phyloP scores from a whole-genome alignment of 768 basidiomycete species.

The Daedaleopsis nitida region DNA sequence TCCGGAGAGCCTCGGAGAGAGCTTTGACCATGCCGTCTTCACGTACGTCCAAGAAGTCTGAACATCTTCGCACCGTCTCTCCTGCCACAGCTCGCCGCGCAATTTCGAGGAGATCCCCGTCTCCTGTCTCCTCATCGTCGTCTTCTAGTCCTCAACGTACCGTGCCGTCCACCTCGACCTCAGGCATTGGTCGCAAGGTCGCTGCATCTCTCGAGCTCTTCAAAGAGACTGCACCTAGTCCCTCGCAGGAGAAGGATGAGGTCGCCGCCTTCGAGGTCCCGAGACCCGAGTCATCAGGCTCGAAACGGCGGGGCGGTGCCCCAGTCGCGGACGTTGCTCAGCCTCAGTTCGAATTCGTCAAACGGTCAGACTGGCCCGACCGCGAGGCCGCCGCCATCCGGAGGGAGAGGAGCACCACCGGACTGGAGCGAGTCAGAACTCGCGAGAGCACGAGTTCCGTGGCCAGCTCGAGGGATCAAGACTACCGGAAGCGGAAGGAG shows the following conservation, averaged over 20 bases:
- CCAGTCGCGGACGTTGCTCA: conserved; percentile 59
- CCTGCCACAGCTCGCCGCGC: conserved; percentile 22
- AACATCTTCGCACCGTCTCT: conserved; percentile 23
- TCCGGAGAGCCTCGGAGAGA: conserved; percentile 27
- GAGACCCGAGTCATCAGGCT: conserved; percentile 27
- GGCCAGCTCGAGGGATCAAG: conserved; percentile 26
- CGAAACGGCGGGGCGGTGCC: conserved; percentile 35
- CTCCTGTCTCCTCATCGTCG: conserved; percentile 28
- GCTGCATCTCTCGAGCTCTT: conserved; percentile 82
- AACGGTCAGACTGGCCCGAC: conserved; percentile 84
- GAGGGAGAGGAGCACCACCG: conserved; percentile 66
- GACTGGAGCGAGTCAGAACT: conserved; percentile 56
- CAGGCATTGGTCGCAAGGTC: conserved; percentile 77
- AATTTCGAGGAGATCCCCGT: conserved; percentile 27
- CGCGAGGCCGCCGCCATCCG: conserved; percentile 71
- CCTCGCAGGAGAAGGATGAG: conserved; percentile 33
- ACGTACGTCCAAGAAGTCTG: conserved; percentile 28
- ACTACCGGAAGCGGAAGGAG: conserved; percentile 32
- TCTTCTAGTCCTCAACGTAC: conserved; percentile 19
- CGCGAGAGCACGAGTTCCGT: conserved; percentile 43
- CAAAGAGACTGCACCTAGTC: conserved; percentile 63
- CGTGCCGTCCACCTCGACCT: conserved; percentile 21
- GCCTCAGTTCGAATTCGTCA: conserved; percentile 78
- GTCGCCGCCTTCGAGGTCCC: conserved; percentile 31
- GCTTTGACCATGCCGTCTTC: conserved; percentile 38